phyloP scores from a whole-genome alignment of 176 grass and related monocot species.

The Elaeis guineensis region DNA sequence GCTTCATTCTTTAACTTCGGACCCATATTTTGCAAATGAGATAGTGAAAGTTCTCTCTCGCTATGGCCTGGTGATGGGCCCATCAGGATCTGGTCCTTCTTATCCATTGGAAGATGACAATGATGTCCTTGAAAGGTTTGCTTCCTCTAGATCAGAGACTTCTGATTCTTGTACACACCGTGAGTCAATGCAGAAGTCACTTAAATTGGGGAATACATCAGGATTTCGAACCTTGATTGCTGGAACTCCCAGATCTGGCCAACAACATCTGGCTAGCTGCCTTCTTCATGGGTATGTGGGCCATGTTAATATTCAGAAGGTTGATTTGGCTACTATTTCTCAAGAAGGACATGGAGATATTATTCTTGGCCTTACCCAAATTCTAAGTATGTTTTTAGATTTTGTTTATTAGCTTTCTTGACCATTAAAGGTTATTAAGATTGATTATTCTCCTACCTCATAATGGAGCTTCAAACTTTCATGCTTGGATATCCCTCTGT shows the following conservation, averaged over 20 bases:
- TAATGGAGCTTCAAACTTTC: too few species aligned
- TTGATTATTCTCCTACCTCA: too few species aligned
- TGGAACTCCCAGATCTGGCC: constrained; percentile 68
- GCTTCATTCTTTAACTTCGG: constrained; percentile 58
- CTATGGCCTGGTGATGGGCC: constrained; percentile 48
- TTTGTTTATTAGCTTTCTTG: too few species aligned
- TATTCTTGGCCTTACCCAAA: constrained; percentile 81
- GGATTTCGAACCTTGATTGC: constrained; percentile 84
- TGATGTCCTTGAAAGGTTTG: constrained; percentile 30
- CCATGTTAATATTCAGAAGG: constrained; percentile 74
- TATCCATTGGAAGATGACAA: constrained; percentile 22
- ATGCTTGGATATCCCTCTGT: too few species aligned
- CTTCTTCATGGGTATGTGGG: constrained; percentile 81
- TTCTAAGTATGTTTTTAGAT: constrained; percentile 58
- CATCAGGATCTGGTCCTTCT: constrained; percentile 38
- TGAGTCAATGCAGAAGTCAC: constrained; percentile 33
- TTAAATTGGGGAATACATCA: constrained; percentile 19
- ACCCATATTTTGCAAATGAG: constrained; percentile 45
- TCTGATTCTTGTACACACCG: constrained; percentile 30
- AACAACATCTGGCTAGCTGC: constrained; percentile 63
- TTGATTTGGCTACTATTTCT: constrained; percentile 89
- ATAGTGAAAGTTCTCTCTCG: constrained; percentile 56
- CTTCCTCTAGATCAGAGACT: constrained; percentile 32
- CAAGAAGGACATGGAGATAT: constrained; percentile 90
- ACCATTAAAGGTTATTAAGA: too few species aligned